Percentiles rank a stretch among this genome's conserved stretches.
Evolutionary conservation across 805 yeast species (phyloP).

Genomic region (Starmerella powellii): DNA sequence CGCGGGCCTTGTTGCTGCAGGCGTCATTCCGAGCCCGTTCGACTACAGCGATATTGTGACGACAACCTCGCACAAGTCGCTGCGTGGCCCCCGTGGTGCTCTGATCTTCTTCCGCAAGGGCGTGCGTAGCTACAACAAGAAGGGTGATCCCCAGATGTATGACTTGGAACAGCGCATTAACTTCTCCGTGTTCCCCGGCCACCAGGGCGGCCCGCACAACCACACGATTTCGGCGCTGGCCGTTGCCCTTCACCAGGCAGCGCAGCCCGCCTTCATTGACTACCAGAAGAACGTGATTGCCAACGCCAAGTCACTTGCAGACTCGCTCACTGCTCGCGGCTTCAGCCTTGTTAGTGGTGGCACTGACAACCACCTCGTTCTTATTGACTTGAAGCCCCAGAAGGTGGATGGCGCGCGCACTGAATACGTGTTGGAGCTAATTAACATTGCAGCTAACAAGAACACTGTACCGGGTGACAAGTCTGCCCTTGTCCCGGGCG

Average conservation of each 20-base stretch:
- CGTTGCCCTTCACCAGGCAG: conserved; percentile 86
- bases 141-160: conserved; percentile 75
- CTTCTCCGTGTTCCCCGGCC: conserved; percentile 97
- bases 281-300: conserved; percentile 75
- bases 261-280: conserved; percentile 72
- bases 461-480: conserved; percentile 94
- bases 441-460: conserved; percentile 90
- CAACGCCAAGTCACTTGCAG: conserved; percentile 70
- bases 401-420: conserved; percentile 91
- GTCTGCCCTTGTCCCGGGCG: conserved; percentile 92
- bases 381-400: conserved; percentile 68
- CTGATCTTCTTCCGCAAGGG: conserved; percentile 97
- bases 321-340: conserved; percentile 51
- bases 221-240: conserved; percentile 95
- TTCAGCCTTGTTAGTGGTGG: conserved; percentile 79
- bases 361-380: conserved; percentile 86
- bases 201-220: conserved; percentile 99
- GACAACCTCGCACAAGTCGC: conserved; percentile 93
- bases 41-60: conserved; percentile 91
- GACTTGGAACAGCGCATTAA: conserved; percentile 86
- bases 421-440: conserved; percentile 76
- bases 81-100: conserved; percentile 98
- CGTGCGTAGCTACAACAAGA: conserved; percentile 60
- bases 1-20: conserved; percentile 91
- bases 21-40: conserved; percentile 87